phyloP scores from a whole-genome alignment of 192 early-diverging fungal genomes.

The Irineochytrium annulatum region DNA sequence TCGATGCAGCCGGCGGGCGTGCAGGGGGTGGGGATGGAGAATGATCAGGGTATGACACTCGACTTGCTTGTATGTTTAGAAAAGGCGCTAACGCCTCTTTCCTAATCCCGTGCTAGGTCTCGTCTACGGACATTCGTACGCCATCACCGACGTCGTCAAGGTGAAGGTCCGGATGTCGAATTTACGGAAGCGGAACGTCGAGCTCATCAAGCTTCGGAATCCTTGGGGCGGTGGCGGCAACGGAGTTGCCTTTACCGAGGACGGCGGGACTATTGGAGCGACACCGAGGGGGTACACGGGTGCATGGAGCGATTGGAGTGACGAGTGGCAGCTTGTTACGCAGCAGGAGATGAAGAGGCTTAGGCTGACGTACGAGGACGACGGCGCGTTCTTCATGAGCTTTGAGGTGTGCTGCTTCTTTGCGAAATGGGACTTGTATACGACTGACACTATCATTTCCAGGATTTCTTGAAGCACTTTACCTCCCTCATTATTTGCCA shows the following conservation, averaged over 20 bases:
- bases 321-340: slow-evolving; percentile 33
- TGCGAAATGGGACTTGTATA: too few relatives aligned
- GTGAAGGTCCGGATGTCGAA: slow-evolving; percentile 26
- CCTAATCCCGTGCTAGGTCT: slow-evolving; percentile 4
- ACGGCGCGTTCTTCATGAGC: slow-evolving; percentile 47
- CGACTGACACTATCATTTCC: slow-evolving; percentile 4
- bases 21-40: background rate
- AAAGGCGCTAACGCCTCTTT: too few relatives aligned
- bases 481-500: slow-evolving; percentile 38
- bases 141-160: slow-evolving; percentile 27
- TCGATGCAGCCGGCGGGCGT: slow-evolving; percentile 25
- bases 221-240: slow-evolving; percentile 21
- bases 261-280: too few relatives aligned
- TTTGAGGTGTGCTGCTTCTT: slow-evolving; percentile 31
- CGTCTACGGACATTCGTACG: slow-evolving; percentile 33
- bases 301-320: slow-evolving; percentile 34
- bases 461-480: slow-evolving; percentile 44
- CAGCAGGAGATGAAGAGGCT: slow-evolving; percentile 33
- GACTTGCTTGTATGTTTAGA: too few relatives aligned
- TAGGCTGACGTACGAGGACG: slow-evolving; percentile 17
- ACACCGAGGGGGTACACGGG: slow-evolving; percentile 37
- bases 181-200: slow-evolving; percentile 18
- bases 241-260: slow-evolving; percentile 5
- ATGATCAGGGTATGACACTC: background rate
- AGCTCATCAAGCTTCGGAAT: slow-evolving; percentile 38